Conservation (phyloP, 2,329 filamentous ascomycete species). For the Trichoderma sp. region DNA sequence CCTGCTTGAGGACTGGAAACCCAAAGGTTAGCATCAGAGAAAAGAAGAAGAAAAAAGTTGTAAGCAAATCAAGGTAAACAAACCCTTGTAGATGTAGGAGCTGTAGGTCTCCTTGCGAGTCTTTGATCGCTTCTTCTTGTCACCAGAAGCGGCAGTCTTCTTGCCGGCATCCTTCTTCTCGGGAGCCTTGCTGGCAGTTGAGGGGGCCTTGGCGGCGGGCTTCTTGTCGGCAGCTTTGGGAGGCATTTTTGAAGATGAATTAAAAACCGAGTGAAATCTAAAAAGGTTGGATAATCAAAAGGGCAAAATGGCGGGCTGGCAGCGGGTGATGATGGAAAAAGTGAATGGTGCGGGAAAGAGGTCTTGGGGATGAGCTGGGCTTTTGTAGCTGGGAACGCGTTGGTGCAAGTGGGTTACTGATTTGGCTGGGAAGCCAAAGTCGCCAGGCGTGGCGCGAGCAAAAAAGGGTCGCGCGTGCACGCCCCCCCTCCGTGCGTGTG, state of each 20-base stretch:
- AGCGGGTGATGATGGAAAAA: slow-evolving; percentile 44
- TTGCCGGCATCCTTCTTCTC: slow-evolving; percentile 99
- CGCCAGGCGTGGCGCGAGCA: slow-evolving; percentile 29
- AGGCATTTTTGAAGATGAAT: slow-evolving; percentile 70
- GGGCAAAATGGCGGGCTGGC: slow-evolving; percentile 31
- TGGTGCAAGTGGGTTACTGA: slow-evolving; percentile 58
- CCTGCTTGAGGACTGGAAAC: slow-evolving; percentile 93
- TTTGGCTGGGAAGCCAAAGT: slow-evolving; percentile 40
- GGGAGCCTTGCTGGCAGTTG: slow-evolving; percentile 65
- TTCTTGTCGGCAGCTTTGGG: slow-evolving; percentile 99
- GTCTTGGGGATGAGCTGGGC: slow-evolving; percentile 54
- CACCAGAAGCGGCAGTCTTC: slow-evolving; percentile 94
- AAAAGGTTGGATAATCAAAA: slow-evolving; percentile 28
- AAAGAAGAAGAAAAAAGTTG: background rate
- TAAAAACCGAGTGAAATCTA: slow-evolving; percentile 24
- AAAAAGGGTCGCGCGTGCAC: slow-evolving; percentile 27
- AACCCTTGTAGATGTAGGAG: slow-evolving; percentile 99
- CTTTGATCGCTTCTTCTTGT: slow-evolving; percentile 99
- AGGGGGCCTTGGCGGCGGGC: slow-evolving; percentile 95
- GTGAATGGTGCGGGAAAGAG: slow-evolving; percentile 50
- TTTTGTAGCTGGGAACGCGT: slow-evolving; percentile 63
- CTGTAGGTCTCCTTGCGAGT: slow-evolving; percentile 99
- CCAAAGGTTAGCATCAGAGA: slow-evolving; percentile 21
- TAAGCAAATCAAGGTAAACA: slow-evolving; percentile 28
- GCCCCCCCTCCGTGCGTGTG: background rate